Base-by-base conservation (phyloP, 257 asterid species). In the Thymus quinquecostatus region DNA sequence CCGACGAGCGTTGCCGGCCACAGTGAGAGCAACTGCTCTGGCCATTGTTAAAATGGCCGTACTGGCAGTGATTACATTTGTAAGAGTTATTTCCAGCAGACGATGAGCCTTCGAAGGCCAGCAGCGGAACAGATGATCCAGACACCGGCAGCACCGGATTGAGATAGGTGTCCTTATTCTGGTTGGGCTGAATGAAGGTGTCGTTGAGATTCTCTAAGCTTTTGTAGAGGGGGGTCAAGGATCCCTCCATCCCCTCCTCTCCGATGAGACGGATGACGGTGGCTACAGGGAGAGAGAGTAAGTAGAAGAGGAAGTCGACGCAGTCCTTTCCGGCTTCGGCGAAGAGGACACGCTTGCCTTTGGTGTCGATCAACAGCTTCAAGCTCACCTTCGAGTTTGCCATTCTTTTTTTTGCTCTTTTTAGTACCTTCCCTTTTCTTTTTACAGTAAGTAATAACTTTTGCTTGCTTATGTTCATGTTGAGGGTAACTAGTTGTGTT, bases 341-440 rank as follows among this genome's bases (percentile, higher is more conserved):
- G 8, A 82, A 87, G 6, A 87, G 32, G 5, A 82, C 84, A 1
- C 70, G 65, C 2, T 72, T 67, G 30, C 38, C 48, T 9, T 51
- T 40, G 2, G 57, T 68, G 60, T 84, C 81, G 3, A 84, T 58
- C 53, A 87, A 34, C 1, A 82, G 89, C 71, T 79, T 86, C 86
- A 86, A 2, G 50, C 77, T 82, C 60, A 78, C 12, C 8, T 63
- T 64, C 0, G 76, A 44, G n/a, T 60, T 2, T 43, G 36, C 70
- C 80, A 74, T 70, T 1, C 11, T 36, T 0, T 3, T 36, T 36
- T 36, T 36, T 3, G 3, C 5, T 36, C 30, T 64, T 28, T 43
- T 7, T 43, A 4, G 43, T 44, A 12, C 49, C 9, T 44, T 8
- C 10, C 0, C 8, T 1, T 44, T 9, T 1, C 2, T 2, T 4